Percentiles rank a stretch among this genome's conserved stretches.
These are phyloP conservation scores for Brettanomyces custersianus DNA, from an alignment of 805 yeast genomes.

Conservation along the genomic window DNA sequence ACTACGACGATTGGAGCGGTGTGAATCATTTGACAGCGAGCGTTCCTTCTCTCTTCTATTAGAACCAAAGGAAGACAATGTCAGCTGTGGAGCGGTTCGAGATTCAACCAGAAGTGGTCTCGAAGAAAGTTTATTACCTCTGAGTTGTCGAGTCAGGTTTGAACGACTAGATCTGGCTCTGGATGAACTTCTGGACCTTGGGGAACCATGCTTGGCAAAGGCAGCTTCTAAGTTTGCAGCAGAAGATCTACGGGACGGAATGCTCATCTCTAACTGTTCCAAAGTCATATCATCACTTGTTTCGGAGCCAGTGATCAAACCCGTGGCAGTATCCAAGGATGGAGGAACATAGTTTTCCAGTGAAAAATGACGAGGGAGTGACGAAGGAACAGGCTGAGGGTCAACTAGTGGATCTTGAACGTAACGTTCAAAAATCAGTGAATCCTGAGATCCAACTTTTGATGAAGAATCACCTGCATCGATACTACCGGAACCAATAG, in stretches of 20 bases:
- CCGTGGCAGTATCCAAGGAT: constrained; percentile 41
- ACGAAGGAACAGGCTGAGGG: constrained; percentile 20
- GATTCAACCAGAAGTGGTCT: constrained; percentile 9
- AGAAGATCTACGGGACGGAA: constrained; percentile 41
- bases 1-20: constrained; percentile 1
- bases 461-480: constrained; percentile 4
- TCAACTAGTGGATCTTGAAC: constrained; percentile 48
- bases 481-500: constrained; percentile 7
- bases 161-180: constrained; percentile 16
- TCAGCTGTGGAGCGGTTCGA: constrained; percentile 2
- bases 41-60: background rate
- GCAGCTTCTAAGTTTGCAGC: constrained; percentile 40
- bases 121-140: constrained; percentile 2
- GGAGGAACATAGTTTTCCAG: constrained; percentile 49
- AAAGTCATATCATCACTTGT: constrained; percentile 13
- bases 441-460: constrained; percentile 20
- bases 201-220: constrained; percentile 8
- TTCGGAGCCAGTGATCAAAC: constrained; percentile 26
- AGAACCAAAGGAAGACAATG: constrained; percentile 3
- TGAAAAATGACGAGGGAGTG: constrained; percentile 29
- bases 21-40: background rate
- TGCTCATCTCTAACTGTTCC: constrained; percentile 37
- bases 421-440: constrained; percentile 56
- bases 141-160: constrained; percentile 20
- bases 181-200: background rate